Percentiles rank a stretch among this genome's conserved stretches.
These are phyloP conservation scores for Helotiales sp. DNA, from an alignment of 2,329 filamentous ascomycete genomes.

Conservation along the genomic window DNA sequence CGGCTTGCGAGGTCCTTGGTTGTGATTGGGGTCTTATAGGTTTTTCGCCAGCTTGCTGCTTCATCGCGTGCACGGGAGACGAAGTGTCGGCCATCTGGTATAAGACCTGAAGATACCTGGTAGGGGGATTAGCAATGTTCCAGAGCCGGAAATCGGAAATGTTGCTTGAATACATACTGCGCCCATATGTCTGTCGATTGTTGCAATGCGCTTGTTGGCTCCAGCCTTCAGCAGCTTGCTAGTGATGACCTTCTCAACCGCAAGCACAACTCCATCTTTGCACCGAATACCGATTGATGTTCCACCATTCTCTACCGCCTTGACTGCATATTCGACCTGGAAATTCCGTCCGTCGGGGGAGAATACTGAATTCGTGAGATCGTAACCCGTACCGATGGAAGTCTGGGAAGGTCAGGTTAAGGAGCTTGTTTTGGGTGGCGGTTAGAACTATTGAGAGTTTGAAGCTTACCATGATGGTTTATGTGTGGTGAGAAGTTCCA, in stretches of 20 bases:
- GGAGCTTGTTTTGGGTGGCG: neutral
- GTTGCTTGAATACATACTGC: conserved; percentile 65
- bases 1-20: conserved; percentile 86
- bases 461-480: conserved; percentile 43
- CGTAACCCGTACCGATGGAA: conserved; percentile 99
- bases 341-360: conserved; percentile 99
- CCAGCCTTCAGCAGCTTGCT: conserved; percentile 95
- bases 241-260: conserved; percentile 93
- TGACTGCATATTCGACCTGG: conserved; percentile 98
- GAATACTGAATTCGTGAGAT: conserved; percentile 99
- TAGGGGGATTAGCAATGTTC: conserved; percentile 22
- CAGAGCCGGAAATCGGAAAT: neutral
- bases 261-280: conserved; percentile 95
- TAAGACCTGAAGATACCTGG: conserved; percentile 92
- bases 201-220: conserved; percentile 97
- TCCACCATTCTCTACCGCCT: conserved; percentile 97
- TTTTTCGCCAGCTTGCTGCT: conserved; percentile 85
- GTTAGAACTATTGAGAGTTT: neutral
- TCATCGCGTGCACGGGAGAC: conserved; percentile 93
- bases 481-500: conserved; percentile 14
- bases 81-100: conserved; percentile 95
- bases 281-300: conserved; percentile 95
- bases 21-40: conserved; percentile 94
- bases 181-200: conserved; percentile 90
- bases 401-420: conserved; percentile 63